Evolutionary conservation across 306 rosid species (phyloP), one percentile per base, ranked within the genome.

Genomic region (Malus asiatica): DNA sequence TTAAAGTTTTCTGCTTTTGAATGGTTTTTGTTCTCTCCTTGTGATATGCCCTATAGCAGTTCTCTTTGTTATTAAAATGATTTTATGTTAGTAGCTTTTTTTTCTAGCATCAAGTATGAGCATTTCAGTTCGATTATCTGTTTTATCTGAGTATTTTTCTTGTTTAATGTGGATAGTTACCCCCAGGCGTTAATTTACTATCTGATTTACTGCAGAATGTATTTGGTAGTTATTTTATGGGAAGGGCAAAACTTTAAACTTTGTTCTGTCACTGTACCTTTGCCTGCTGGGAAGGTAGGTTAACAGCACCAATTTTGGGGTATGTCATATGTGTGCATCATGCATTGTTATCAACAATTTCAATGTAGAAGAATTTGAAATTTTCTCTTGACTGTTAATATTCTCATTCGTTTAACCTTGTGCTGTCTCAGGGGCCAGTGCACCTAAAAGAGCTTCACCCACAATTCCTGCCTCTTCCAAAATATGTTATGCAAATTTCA

Each of bases 401-500:
- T 66, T 83, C 73, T 77, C 78, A 44, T 68, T 38, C 48, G 22
- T 76, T 60, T 61, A 29, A 71, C 81, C 59, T 86, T 62, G 74
- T 76, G 57, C 81, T 84, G 29, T 84, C 58, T 78, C 77, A 92
- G 99, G 97, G 85, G 66, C 78, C 86, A 30, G 33, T 83, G 80
- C 77, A 72, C 78, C 81, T 86, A 79, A 87, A 85, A 81, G 90
- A 89, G 77, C 87, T 90, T 72, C 82, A 89, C 66, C 85, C 79
- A 69, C 82, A 87, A 73, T 86, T 82, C 84, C 78, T 88, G 79
- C 87, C 96, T 57, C 96, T 92, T 81, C 99, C 98, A 44, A 83
- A 88, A 86, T 77, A 82, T 73, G 97, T 89, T 83, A 86, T 90
- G 13, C 96, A 92, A 81, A 92, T 90, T 86, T 90, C 92, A 64